These are phyloP conservation scores for Colletotrichum trifolii DNA, from an alignment of 2,329 filamentous ascomycete genomes.

Conservation along the genomic window DNA sequence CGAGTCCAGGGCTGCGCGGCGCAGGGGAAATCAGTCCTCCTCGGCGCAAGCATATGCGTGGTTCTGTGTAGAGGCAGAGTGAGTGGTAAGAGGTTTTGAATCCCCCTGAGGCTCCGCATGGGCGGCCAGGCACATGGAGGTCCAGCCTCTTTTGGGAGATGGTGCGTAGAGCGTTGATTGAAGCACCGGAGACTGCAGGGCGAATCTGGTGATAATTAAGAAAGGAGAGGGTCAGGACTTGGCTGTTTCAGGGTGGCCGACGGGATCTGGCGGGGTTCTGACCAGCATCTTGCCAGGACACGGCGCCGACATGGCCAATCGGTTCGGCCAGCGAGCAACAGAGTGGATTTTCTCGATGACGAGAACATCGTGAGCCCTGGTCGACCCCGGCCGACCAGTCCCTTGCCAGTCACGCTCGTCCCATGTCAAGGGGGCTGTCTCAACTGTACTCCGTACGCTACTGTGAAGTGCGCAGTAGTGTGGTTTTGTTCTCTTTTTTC, in stretches of 20 bases:
- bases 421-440: conserved; percentile 27
- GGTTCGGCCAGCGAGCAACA: conserved; percentile 30
- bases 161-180: conserved; percentile 33
- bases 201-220: conserved; percentile 30
- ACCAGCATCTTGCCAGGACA: conserved; percentile 7
- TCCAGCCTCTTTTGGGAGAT: conserved; percentile 23
- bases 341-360: neutral
- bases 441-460: neutral
- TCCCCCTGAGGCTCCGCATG: conserved; percentile 18
- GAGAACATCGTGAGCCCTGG: conserved; percentile 8
- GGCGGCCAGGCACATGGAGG: conserved; percentile 22
- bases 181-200: conserved; percentile 25
- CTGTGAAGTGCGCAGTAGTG: no score
- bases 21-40: conserved; percentile 14
- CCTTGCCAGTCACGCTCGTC: conserved; percentile 1
- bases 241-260: conserved; percentile 34
- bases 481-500: neutral
- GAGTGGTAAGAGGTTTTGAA: neutral
- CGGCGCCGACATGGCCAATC: conserved; percentile 24
- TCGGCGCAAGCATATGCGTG: no score
- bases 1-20: conserved; percentile 1
- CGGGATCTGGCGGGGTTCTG: conserved; percentile 26
- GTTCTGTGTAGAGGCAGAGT: neutral
- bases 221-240: conserved; percentile 34
- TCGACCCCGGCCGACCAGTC: neutral